Conservation (phyloP, 2,329 filamentous ascomycete species). For the Talaromyces verruculosus region DNA sequence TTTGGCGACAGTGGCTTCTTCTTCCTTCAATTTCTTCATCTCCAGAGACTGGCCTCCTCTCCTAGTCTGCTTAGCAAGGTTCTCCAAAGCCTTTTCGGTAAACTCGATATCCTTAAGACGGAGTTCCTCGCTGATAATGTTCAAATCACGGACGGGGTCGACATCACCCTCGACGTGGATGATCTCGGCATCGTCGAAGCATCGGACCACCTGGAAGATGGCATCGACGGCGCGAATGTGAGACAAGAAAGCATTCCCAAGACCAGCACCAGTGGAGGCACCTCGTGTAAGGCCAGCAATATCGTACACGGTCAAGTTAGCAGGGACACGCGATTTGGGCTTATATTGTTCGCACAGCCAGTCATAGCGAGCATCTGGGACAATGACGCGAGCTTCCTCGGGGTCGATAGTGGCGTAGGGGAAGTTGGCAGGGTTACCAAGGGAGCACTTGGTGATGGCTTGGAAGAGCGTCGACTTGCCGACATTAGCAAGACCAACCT, state of each 20-base stretch:
- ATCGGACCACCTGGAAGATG: conserved; percentile 95
- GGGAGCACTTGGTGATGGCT: conserved; percentile 94
- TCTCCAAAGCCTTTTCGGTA: conserved; percentile 90
- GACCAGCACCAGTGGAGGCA: conserved; percentile 93
- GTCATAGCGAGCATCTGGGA: conserved; percentile 93
- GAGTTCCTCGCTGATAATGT: conserved; percentile 95
- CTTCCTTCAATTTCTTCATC: conserved; percentile 95
- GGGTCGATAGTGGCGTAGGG: conserved; percentile 99
- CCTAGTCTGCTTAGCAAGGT: conserved; percentile 88
- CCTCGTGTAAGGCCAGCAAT: conserved; percentile 95
- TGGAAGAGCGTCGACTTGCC: conserved; percentile 99
- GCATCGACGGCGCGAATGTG: conserved; percentile 98
- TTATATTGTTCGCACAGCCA: conserved; percentile 96
- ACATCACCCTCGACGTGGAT: conserved; percentile 99
- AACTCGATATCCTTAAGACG: conserved; percentile 99
- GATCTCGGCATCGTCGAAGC: conserved; percentile 98
- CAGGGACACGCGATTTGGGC: conserved; percentile 94
- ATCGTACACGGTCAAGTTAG: conserved; percentile 97
- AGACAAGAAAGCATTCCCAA: conserved; percentile 96
- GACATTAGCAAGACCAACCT: conserved; percentile 98
- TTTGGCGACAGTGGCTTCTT: conserved; percentile 91
- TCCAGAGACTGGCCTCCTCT: conserved; percentile 93
- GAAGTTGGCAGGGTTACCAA: conserved; percentile 99
- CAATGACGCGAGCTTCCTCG: conserved; percentile 95
- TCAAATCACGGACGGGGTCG: conserved; percentile 87